phyloP scores from a whole-genome alignment of 1,284 basidiomycete species.

The Waitea zeae region DNA sequence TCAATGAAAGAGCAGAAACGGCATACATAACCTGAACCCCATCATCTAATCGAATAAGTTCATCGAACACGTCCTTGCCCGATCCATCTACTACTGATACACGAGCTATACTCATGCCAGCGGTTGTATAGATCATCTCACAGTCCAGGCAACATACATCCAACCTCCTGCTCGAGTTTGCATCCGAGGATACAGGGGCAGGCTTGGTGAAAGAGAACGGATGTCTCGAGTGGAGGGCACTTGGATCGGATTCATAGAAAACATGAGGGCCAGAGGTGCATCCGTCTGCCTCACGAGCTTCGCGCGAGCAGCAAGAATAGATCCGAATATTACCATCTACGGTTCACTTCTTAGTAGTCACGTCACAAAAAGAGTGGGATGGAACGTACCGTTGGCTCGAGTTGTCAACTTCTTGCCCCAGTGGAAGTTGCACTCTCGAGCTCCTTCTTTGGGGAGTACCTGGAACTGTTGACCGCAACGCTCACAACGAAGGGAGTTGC shows the following conservation, averaged over 20 bases:
- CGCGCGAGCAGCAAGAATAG: constrained; percentile 52
- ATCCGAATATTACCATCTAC: constrained; percentile 48
- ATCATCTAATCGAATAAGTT: constrained; percentile 65
- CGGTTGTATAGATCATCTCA: constrained; percentile 88
- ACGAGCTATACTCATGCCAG: constrained; percentile 74
- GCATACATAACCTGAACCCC: constrained; percentile 65
- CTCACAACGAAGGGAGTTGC: constrained; percentile 55
- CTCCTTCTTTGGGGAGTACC: constrained; percentile 40
- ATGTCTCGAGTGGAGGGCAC: constrained; percentile 55
- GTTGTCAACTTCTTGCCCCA: constrained; percentile 58
- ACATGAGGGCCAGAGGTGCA: constrained; percentile 58
- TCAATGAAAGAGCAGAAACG: constrained; percentile 2
- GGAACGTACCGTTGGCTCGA: constrained; percentile 36
- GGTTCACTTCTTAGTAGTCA: background rate
- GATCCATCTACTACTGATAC: constrained; percentile 71
- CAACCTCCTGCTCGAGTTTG: constrained; percentile 21
- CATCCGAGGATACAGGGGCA: background rate
- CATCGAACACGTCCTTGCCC: constrained; percentile 63
- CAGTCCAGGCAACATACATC: constrained; percentile 78
- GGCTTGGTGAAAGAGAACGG: constrained; percentile 42
- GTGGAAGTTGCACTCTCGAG: constrained; percentile 62
- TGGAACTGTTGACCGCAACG: constrained; percentile 56
- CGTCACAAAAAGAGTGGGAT: constrained; percentile 3
- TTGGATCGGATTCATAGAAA: constrained; percentile 59
- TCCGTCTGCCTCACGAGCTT: constrained; percentile 35